A percentile compares a stretch with the other conserved stretches of the same genome.
These are phyloP conservation scores for Pseudogymnoascus sp. DNA, from an alignment of 2,329 filamentous ascomycete genomes.

Conservation along the genomic window DNA sequence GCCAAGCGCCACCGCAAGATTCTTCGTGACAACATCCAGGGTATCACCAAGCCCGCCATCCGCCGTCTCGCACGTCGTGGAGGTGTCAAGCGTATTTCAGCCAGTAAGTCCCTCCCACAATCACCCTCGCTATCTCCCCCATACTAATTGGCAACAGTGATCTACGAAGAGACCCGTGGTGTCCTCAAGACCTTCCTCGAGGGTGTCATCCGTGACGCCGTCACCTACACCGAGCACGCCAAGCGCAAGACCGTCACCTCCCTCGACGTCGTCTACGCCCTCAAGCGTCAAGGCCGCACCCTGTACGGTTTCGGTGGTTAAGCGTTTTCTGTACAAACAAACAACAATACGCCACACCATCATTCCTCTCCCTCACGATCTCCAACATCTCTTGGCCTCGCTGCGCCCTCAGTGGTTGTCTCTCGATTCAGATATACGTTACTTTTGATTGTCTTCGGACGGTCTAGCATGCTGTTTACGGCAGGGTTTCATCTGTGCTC, in stretches of 20 bases:
- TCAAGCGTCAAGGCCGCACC: constrained; percentile 59
- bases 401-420: neutral
- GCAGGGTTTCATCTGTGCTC: constrained; percentile 21
- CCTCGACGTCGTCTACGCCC: constrained; percentile 56
- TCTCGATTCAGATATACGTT: constrained; percentile 16
- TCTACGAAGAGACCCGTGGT: constrained; percentile 77
- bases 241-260: constrained; percentile 69
- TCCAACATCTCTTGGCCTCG: neutral
- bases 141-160: constrained; percentile 44
- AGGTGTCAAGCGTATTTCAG: constrained; percentile 99
- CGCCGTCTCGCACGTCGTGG: constrained; percentile 97
- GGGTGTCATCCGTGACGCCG: constrained; percentile 70
- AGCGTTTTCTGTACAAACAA: constrained; percentile 16
- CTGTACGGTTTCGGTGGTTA: constrained; percentile 65
- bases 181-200: constrained; percentile 80
- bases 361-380: constrained; percentile 17
- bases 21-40: constrained; percentile 98
- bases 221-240: constrained; percentile 78
- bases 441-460: constrained; percentile 30
- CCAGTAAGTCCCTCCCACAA: constrained; percentile 50
- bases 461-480: constrained; percentile 33
- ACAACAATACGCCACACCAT: constrained; percentile 12
- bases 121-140: neutral
- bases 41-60: constrained; percentile 98
- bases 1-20: constrained; percentile 99